Percentiles rank a stretch among this genome's conserved stretches.
Conservation (phyloP, 176 grass and related monocot species). For the Hsuehochloa calcarea region DNA sequence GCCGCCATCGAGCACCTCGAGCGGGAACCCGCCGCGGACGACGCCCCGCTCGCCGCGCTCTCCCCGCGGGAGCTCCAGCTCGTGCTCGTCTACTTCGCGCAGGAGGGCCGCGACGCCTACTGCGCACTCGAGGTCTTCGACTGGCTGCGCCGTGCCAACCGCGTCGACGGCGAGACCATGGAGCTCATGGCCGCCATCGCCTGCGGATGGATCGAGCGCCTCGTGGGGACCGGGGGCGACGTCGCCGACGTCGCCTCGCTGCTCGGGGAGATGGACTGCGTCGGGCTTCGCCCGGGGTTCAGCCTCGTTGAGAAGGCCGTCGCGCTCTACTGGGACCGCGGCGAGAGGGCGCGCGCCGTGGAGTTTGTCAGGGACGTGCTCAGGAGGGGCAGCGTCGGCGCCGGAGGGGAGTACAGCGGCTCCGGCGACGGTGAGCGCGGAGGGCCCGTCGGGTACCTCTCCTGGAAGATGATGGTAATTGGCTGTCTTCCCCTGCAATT, state of each 20-base stretch:
- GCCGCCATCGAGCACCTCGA: too few species aligned
- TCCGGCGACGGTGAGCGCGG: constrained; percentile 43
- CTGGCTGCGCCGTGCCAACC: constrained; percentile 90
- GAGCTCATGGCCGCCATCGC: constrained; percentile 95
- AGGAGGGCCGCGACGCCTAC: constrained; percentile 94
- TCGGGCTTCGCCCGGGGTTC: constrained; percentile 80
- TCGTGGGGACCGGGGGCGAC: constrained; percentile 57
- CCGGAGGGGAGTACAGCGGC: constrained; percentile 39
- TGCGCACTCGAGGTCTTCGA: constrained; percentile 98
- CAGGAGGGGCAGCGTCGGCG: constrained; percentile 58
- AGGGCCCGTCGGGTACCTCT: constrained; percentile 78
- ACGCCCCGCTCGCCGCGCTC: too few species aligned
- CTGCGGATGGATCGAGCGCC: constrained; percentile 88
- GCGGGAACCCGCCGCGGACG: too few species aligned
- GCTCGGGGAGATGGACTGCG: constrained; percentile 96
- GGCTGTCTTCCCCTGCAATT: background rate
- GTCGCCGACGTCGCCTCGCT: constrained; percentile 67
- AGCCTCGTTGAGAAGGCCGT: constrained; percentile 96
- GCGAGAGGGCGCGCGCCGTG: constrained; percentile 58
- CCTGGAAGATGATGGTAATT: constrained; percentile 94
- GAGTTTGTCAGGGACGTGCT: constrained; percentile 88
- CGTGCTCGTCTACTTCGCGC: constrained; percentile 17
- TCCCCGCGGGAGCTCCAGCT: too few species aligned
- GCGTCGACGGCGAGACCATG: constrained; percentile 95
- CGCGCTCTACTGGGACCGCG: constrained; percentile 85